Evolutionary conservation across 305 asterid genomes (phyloP), one percentile per base, ranked within the genome.

Genomic region (Fraxinus greggii): DNA sequence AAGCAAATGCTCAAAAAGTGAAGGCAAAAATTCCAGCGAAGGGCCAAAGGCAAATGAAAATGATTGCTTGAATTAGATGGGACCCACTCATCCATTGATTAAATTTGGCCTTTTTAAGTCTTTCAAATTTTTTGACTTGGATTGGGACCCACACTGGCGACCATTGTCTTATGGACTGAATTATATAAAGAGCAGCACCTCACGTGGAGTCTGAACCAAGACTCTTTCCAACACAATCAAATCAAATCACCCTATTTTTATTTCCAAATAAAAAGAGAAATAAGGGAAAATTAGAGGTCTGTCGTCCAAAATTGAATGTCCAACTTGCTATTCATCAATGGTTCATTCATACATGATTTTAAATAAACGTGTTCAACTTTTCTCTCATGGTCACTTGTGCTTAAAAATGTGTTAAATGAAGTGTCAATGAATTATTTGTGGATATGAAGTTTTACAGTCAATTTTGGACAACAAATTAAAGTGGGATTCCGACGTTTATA

Each of bases 161-260:
- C 93, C 94, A 89, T 72, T 93, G 97, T 91, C 98, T 92, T 91
- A 89, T 92, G 96, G 97, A 91, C 92, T 91, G 95, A 92, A 91
- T 93, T 88, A 93, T 94, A 90, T 85, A 93, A 93, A 90, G 95
- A 88, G 95, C 93, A 94, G 97, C 93, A 93, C 90, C 97, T 93
- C 98, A 94, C 98, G 97, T 93, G 98, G 97, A 93, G 83, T 90
- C 98, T 91, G 97, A 93, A 90, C 92, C 94, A 90, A 90, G 89
- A 84, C 84, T 88, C 95, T 92, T 93, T 92, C 90, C 92, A 92
- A 89, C 91, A 89, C 92, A 93, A 88, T 89, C 28, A 21, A 56
- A 42, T 63, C 33, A 69, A 45, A 74, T 63, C 31, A 31, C 76
- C 78, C 36, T 29, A 70, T 38, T 28, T 75, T 31, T 26, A 10